phyloP scores from a whole-genome alignment of 805 yeast species.

The Ogataea nonfermentans region DNA sequence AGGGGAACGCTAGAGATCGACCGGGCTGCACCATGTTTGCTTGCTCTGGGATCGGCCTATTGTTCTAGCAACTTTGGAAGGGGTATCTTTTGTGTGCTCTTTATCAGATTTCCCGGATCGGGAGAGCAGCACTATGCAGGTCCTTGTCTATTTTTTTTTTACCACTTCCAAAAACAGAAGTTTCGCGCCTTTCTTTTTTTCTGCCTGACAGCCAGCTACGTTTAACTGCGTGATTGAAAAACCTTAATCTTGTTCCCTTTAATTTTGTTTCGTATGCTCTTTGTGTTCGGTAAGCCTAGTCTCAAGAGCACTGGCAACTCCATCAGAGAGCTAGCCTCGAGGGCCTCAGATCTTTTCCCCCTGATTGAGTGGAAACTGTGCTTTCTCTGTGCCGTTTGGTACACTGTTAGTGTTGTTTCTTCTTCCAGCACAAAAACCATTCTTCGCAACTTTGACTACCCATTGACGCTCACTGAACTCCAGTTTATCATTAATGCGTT shows the following conservation, averaged over 20 bases:
- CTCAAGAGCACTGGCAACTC: conserved; percentile 10
- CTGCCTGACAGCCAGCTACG: conserved; percentile 3
- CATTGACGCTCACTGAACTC: conserved; percentile 84
- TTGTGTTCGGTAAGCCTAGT: conserved; percentile 15
- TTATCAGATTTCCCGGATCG: background rate
- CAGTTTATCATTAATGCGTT: conserved; percentile 76
- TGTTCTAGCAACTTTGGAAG: background rate
- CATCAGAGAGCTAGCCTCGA: conserved; percentile 10
- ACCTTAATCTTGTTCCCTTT: background rate
- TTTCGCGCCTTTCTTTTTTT: conserved; percentile 1
- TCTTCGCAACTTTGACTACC: conserved; percentile 65
- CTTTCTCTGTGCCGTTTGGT: conserved; percentile 72
- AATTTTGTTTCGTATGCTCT: conserved; percentile 16
- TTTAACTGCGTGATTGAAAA: conserved; percentile 1
- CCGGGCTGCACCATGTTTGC: background rate
- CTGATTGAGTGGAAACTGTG: conserved; percentile 32
- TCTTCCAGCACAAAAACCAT: conserved; percentile 80
- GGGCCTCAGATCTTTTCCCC: conserved; percentile 18
- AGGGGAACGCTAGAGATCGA: background rate
- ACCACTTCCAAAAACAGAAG: conserved; percentile 2
- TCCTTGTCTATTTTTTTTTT: background rate
- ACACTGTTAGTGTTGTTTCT: conserved; percentile 73
- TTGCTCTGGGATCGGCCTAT: too few relatives aligned
- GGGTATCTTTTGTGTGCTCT: background rate
- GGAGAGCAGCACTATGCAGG: conserved; percentile 1